Conservation (phyloP, 441 rosid species). For the Erodium texanum region DNA sequence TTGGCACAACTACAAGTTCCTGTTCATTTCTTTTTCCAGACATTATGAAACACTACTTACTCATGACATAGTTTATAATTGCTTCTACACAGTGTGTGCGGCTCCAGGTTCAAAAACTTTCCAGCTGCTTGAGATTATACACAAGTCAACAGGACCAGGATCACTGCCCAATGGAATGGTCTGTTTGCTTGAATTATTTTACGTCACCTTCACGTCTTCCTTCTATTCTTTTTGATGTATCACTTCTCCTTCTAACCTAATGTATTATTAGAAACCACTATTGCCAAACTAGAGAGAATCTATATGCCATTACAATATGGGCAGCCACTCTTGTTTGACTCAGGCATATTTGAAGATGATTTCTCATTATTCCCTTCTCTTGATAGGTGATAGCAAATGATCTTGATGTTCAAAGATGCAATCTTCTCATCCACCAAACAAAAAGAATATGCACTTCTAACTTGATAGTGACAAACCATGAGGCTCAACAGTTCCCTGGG, state of each 20-base stretch:
- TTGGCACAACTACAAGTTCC: not conserved
- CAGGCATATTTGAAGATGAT: not conserved
- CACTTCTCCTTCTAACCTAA: not conserved
- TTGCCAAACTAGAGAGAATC: not conserved
- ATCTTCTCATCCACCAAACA: conserved; percentile 96
- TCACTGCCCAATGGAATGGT: conserved; percentile 68
- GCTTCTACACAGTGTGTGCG: conserved; percentile 68
- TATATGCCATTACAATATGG: not conserved
- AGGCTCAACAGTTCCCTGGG: conserved; percentile 93
- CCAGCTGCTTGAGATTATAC: conserved; percentile 84
- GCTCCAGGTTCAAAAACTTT: conserved; percentile 98
- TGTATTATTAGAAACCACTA: not conserved
- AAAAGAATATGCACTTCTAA: conserved; percentile 96
- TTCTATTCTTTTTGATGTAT: not conserved
- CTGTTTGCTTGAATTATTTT: conserved; percentile 19
- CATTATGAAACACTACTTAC: not conserved
- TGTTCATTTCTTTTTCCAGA: not conserved
- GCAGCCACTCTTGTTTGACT: too few species aligned
- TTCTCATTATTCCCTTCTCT: conserved; percentile 8
- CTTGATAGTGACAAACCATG: conserved; percentile 87
- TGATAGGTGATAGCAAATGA: conserved; percentile 83
- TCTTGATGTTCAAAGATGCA: conserved; percentile 87
- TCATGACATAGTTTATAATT: conserved; percentile 3
- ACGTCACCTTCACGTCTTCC: not conserved
- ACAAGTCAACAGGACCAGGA: conserved; percentile 58